Evolutionary conservation across 148 eudicot genomes (phyloP).

Genomic region (Rhododendron griersonianum): DNA sequence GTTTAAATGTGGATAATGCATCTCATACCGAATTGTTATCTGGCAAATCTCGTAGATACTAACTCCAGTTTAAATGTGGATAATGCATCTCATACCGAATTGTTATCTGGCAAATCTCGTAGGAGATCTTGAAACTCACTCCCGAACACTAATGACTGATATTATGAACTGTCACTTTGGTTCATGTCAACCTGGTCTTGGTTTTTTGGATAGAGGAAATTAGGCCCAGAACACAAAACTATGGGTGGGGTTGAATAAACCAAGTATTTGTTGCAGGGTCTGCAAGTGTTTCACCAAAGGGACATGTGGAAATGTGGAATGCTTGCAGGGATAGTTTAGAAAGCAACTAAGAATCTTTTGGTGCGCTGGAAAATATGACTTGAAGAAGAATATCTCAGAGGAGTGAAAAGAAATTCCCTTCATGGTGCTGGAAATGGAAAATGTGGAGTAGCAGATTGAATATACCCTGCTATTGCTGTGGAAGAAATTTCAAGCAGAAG

Average conservation of each 20-base stretch:
- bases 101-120: background rate
- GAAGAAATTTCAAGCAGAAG: background rate
- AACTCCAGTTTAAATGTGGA: background rate
- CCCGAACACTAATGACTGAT: background rate
- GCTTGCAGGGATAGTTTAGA: background rate
- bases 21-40: background rate
- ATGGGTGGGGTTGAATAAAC: background rate
- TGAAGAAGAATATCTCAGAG: background rate
- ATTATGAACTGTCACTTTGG: background rate
- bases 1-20: background rate
- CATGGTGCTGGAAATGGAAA: background rate
- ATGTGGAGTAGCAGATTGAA: background rate
- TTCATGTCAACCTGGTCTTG: background rate
- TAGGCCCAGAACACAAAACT: background rate
- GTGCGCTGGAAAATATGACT: background rate
- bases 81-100: background rate
- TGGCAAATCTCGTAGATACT: background rate
- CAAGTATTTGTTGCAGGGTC: background rate
- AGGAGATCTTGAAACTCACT: background rate
- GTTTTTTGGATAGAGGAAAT: background rate
- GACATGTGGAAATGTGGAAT: background rate
- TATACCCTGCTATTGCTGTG: background rate
- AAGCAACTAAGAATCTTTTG: background rate
- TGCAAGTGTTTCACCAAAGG: background rate
- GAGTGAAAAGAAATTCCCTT: background rate